phyloP scores from a whole-genome alignment of 176 grass and related monocot species.

The Lolium multiflorum region DNA sequence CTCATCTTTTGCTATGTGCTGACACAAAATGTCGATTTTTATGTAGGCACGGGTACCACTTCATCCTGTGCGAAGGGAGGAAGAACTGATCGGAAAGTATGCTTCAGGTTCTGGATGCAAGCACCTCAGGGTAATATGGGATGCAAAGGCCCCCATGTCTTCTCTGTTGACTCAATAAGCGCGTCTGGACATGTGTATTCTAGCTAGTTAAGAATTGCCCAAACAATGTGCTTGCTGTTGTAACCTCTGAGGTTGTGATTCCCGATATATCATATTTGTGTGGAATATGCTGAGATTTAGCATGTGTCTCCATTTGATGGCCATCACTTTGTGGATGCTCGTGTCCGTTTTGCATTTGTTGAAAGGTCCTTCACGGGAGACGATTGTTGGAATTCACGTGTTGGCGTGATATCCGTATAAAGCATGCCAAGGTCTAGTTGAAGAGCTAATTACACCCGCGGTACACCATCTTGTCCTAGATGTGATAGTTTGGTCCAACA shows the following conservation, averaged over 20 bases:
- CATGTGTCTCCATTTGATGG: neutral
- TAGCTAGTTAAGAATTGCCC: neutral
- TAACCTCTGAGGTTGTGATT: constrained; percentile 32
- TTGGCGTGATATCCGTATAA: neutral
- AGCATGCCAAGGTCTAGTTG: neutral
- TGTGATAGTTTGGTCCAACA: too few relatives aligned
- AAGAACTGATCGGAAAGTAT: constrained; percentile 63
- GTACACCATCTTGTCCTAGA: too few relatives aligned
- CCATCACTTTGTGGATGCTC: neutral
- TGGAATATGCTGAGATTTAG: neutral
- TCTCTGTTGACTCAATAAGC: constrained; percentile 39
- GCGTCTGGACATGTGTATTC: constrained; percentile 1
- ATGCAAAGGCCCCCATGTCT: constrained; percentile 16
- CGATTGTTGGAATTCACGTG: neutral
- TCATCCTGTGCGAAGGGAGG: constrained; percentile 85
- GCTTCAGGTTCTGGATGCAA: neutral
- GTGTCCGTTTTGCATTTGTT: neutral
- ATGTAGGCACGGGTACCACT: constrained; percentile 85
- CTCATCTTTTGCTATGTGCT: neutral
- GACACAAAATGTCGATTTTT: neutral
- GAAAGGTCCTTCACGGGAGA: neutral
- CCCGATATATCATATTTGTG: neutral
- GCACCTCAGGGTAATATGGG: neutral
- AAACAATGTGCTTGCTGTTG: constrained; percentile 29
- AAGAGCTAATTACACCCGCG: too few relatives aligned